Percentiles rank a stretch among this genome's conserved stretches.
phyloP scores from a whole-genome alignment of 768 basidiomycete genomes.

The Termitomyces sp. region DNA sequence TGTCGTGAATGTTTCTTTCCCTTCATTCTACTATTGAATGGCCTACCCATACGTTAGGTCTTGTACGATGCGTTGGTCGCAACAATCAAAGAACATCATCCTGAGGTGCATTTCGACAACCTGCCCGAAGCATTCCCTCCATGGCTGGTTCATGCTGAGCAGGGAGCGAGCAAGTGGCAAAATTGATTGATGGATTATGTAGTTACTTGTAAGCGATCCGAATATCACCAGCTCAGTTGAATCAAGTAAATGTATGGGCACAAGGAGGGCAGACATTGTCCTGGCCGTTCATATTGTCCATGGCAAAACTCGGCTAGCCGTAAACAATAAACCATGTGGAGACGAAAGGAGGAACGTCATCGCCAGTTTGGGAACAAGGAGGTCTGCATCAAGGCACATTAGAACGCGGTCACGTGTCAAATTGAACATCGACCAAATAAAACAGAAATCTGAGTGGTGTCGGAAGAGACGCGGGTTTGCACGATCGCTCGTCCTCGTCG shows the following conservation, averaged over 20 bases:
- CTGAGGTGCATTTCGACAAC: conserved; percentile 66
- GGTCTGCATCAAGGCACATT: conserved; percentile 22
- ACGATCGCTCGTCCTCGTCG: conserved; percentile 20
- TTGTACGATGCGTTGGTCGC: conserved; percentile 60
- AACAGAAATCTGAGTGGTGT: conserved; percentile 29
- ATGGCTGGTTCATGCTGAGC: conserved; percentile 29
- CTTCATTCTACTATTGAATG: not conserved
- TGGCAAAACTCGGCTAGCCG: not conserved
- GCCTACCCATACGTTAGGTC: conserved; percentile 37
- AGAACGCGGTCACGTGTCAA: conserved; percentile 46
- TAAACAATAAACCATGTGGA: not conserved
- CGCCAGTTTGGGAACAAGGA: conserved; percentile 1
- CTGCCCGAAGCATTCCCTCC: conserved; percentile 54
- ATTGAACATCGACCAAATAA: conserved; percentile 47
- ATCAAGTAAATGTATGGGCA: not conserved
- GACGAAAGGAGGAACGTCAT: not conserved
- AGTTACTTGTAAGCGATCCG: not conserved
- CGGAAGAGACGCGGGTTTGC: conserved; percentile 22
- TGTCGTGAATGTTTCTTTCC: not conserved
- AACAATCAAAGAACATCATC: conserved; percentile 53
- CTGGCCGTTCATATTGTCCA: not conserved
- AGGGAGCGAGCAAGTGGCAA: not conserved
- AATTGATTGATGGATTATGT: not conserved
- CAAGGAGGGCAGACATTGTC: not conserved
- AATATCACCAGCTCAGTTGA: not conserved